Evolutionary conservation across 23 red algal species (phyloP).

Genomic region (Gracilaria caudata): DNA sequence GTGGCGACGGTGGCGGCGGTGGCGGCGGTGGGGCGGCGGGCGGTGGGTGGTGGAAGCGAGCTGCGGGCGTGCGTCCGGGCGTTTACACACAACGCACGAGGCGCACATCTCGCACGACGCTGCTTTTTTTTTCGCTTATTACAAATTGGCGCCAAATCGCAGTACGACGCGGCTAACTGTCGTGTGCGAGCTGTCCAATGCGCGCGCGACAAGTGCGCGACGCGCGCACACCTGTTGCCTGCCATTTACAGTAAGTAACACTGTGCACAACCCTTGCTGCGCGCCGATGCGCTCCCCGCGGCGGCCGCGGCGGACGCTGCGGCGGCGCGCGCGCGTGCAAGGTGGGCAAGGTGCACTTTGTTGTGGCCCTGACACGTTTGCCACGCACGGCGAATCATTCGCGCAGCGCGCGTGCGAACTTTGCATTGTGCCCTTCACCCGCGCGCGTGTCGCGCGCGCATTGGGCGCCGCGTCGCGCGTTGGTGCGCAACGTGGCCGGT

Average conservation of each 20-base stretch:
- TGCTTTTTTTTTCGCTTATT: background rate
- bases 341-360: too few relatives aligned
- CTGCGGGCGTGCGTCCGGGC: background rate
- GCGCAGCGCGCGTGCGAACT: too few relatives aligned
- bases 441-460: too few relatives aligned
- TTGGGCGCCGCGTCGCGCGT: too few relatives aligned
- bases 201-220: background rate
- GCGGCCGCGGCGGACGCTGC: too few relatives aligned
- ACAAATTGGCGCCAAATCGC: conserved; percentile 23
- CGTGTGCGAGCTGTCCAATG: background rate
- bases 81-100: background rate
- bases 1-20: background rate
- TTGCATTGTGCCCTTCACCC: too few relatives aligned
- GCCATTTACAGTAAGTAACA: too few relatives aligned
- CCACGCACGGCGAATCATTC: too few relatives aligned
- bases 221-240: background rate
- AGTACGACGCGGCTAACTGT: too few relatives aligned
- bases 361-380: too few relatives aligned
- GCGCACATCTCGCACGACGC: too few relatives aligned
- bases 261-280: background rate
- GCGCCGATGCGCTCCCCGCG: background rate
- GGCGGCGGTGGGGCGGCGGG: background rate
- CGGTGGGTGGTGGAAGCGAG: background rate
- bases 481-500: too few relatives aligned
- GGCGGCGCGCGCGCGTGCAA: background rate